Percentiles rank a stretch among this genome's conserved stretches.
Evolutionary conservation across 2,329 filamentous ascomycete species (phyloP).

Genomic region (Stemphylium lycopersici): DNA sequence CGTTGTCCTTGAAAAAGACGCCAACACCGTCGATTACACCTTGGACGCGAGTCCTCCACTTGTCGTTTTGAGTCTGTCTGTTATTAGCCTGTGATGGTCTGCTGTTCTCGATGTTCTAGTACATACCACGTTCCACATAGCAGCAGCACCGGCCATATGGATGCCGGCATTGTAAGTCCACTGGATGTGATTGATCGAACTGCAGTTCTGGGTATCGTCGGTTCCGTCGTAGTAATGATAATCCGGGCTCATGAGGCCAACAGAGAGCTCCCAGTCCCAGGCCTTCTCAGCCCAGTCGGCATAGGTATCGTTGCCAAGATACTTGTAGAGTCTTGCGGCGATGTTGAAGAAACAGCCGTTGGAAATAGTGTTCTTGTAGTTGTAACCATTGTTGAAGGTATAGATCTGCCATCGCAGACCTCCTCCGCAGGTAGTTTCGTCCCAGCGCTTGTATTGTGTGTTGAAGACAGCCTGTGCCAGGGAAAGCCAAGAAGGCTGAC

Average conservation of each 20-base stretch:
- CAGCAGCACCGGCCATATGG: constrained; percentile 54
- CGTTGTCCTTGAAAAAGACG: constrained; percentile 53
- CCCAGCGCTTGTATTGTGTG: constrained; percentile 72
- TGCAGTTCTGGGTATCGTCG: constrained; percentile 53
- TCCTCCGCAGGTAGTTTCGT: constrained; percentile 68
- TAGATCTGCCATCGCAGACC: constrained; percentile 86
- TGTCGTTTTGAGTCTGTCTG: constrained; percentile 38
- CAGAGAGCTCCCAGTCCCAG: constrained; percentile 62
- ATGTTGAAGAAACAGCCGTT: constrained; percentile 86
- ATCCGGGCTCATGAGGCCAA: constrained; percentile 58
- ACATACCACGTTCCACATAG: constrained; percentile 57
- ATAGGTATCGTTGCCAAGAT: constrained; percentile 64
- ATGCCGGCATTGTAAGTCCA: constrained; percentile 58
- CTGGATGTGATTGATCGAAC: constrained; percentile 51
- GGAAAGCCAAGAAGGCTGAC: constrained; percentile 68
- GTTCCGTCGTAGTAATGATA: constrained; percentile 56
- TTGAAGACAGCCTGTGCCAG: constrained; percentile 77
- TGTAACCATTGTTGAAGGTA: constrained; percentile 73
- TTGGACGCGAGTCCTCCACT: constrained; percentile 39
- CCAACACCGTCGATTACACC: constrained; percentile 46
- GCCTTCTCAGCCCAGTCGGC: constrained; percentile 68
- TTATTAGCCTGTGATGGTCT: constrained; percentile 13
- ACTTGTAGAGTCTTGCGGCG: constrained; percentile 74
- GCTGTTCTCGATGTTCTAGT: neutral
- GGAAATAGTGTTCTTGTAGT: constrained; percentile 82